Base-by-base conservation (phyloP, 352 stramenopile species). In the Saprolegnia parasitica region DNA sequence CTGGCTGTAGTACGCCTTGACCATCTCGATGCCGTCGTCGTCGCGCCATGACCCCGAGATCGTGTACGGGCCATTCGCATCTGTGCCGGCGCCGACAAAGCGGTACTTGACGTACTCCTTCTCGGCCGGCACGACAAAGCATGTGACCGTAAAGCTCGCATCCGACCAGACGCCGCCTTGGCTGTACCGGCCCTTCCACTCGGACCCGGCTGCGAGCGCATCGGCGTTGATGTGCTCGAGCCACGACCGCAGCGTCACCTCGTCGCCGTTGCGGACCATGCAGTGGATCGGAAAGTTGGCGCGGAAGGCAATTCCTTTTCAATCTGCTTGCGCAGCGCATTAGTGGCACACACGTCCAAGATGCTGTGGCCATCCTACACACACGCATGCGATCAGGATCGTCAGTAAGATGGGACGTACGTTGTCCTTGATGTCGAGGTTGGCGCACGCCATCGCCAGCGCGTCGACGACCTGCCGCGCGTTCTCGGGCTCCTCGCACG, bases 371-470 rank as follows among this genome's bases (percentile, higher is more conserved):
- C 63, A 18, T 70, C 63, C 63, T 70, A 61, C 16, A 56, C 39
- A 11, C 23, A 23, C 5, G 6, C 5, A 67, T 29, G 5, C 54
- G 26, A 63, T 11, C 16, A 8, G 1, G 8, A 63, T 50, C 11
- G 24, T 11, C 23, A 15, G 42, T n/a, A n/a, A n/a, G n/a, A n/a
- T n/a, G 16, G 8, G 13, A 5, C 63, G n/a, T 61, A 70, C 63
- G 23, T 61, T 61, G 54, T 70, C 54, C n/a, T 70, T 70, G 18
- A 70, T 57, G 39, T 70, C 54, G 47, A 70, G 54, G 13, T 61
- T 42, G 35, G 63, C 63, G 23, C 63, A 32, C 6, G 58, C 58
- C 58, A 66, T 66, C 18, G 32, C 26, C 6, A 66, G 13, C 5
- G 50, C 8, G 13, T 66, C 39, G 46, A 66, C 40, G 46, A 42